These are phyloP conservation scores for Scheffersomyces cryptocercus DNA, from an alignment of 1,139 yeast genomes.

Conservation along the genomic window DNA sequence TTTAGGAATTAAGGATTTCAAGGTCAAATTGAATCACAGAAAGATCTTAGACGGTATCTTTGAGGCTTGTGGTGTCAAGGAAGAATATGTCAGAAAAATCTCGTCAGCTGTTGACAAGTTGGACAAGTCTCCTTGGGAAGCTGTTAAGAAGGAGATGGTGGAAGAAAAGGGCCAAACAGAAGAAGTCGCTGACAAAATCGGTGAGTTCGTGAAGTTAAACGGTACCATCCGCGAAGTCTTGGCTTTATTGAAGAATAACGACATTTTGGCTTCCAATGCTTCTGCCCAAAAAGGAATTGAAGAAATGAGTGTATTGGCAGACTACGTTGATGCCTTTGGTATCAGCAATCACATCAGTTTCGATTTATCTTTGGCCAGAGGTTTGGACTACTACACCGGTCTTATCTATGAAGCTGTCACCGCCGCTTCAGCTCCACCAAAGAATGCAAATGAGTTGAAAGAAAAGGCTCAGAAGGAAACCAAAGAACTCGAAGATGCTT, in stretches of 20 bases:
- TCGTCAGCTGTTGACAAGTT: conserved; percentile 95
- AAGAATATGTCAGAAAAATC: conserved; percentile 88
- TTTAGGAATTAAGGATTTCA: conserved; percentile 85
- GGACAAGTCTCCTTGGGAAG: conserved; percentile 95
- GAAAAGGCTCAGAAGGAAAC: conserved; percentile 45
- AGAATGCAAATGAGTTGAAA: conserved; percentile 66
- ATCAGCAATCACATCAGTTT: conserved; percentile 68
- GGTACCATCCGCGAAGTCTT: conserved; percentile 77
- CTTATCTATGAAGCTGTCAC: conserved; percentile 96
- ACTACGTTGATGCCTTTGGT: conserved; percentile 78
- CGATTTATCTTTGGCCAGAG: conserved; percentile 94
- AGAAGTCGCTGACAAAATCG: conserved; percentile 89
- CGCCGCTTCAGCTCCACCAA: conserved; percentile 91
- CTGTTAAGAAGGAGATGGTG: conserved; percentile 86
- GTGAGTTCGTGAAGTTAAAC: conserved; percentile 82
- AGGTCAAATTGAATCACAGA: conserved; percentile 90
- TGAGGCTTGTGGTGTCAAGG: conserved; percentile 91
- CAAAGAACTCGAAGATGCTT: conserved; percentile 80
- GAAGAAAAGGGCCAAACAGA: conserved; percentile 87
- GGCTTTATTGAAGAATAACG: conserved; percentile 55
- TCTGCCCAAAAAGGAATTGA: conserved; percentile 78
- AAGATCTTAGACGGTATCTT: conserved; percentile 94
- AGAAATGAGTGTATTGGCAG: conserved; percentile 75
- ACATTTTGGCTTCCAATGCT: conserved; percentile 58
- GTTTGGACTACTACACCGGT: conserved; percentile 96